These are phyloP conservation scores for Rhizopogon salebrosus DNA, from an alignment of 768 basidiomycete genomes.

Conservation along the genomic window DNA sequence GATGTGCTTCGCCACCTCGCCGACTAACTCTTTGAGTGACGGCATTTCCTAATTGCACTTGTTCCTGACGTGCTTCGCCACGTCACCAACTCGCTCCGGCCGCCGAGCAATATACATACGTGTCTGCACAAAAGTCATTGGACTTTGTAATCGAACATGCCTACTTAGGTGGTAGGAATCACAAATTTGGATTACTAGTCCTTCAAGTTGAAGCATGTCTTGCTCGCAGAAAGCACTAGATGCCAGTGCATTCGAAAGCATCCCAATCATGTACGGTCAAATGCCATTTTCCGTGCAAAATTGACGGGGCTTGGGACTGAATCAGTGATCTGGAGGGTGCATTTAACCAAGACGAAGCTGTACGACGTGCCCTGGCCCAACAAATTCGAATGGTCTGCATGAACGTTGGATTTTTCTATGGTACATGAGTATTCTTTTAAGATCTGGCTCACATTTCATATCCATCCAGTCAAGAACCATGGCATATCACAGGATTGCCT, in stretches of 20 bases:
- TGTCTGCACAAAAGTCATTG: too few species aligned
- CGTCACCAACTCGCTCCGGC: too few species aligned
- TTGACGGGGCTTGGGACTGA: not conserved
- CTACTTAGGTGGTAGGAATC: too few species aligned
- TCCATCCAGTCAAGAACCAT: slow-evolving; percentile 65
- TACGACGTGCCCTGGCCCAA: slow-evolving; percentile 33
- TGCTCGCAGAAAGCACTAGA: not conserved
- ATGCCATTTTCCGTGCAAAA: not conserved
- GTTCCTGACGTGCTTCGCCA: too few species aligned
- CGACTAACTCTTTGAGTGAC: too few species aligned
- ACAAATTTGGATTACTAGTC: too few species aligned
- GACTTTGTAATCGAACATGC: too few species aligned
- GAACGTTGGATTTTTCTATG: slow-evolving; percentile 80
- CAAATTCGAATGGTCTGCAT: slow-evolving; percentile 67
- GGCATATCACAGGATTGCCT: slow-evolving; percentile 54
- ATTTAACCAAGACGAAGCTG: slow-evolving; percentile 12
- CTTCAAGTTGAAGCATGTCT: too few species aligned
- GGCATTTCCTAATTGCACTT: too few species aligned
- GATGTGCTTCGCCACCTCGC: too few species aligned
- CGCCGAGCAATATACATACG: too few species aligned
- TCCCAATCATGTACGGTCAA: slow-evolving; percentile 22
- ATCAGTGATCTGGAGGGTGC: slow-evolving; percentile 17
- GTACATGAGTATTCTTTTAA: slow-evolving; percentile 31
- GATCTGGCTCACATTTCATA: not conserved
- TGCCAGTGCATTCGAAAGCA: slow-evolving; percentile 8